Conservation (phyloP, 2,329 filamentous ascomycete genomes). For the Aspergillus thermomutatus region DNA sequence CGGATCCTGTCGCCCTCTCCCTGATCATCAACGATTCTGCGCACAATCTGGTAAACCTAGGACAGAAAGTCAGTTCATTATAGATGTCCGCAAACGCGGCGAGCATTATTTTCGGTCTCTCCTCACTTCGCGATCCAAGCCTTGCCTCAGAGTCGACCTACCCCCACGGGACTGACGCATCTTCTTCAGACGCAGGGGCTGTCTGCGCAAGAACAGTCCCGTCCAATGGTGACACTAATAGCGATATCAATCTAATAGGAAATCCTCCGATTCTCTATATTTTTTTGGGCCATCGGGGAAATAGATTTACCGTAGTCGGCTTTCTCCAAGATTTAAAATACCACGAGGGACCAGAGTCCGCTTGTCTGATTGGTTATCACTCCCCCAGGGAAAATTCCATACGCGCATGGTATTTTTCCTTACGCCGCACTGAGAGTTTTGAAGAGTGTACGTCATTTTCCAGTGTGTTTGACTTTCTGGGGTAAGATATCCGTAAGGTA, state of each 20-base stretch:
- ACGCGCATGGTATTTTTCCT: neutral
- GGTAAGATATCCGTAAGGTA: neutral
- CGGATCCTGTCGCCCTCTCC: conserved; percentile 47
- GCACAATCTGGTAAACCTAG: conserved; percentile 72
- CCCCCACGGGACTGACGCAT: conserved; percentile 40
- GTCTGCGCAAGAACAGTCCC: neutral
- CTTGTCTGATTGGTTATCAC: neutral
- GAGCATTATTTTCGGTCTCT: neutral
- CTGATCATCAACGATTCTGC: conserved; percentile 69
- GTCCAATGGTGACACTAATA: neutral
- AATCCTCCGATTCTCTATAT: conserved; percentile 2
- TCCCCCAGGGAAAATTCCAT: neutral
- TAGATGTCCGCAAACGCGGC: neutral
- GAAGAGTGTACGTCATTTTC: conserved; percentile 15
- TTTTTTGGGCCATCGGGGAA: conserved; percentile 15
- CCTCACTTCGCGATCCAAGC: conserved; percentile 62
- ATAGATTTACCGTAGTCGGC: conserved; percentile 2
- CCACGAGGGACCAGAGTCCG: neutral
- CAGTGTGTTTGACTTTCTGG: neutral
- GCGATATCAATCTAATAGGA: neutral
- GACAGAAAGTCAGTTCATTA: conserved; percentile 8
- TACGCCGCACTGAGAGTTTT: neutral
- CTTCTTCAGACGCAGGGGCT: conserved; percentile 2
- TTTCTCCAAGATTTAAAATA: neutral
- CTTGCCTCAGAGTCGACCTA: conserved; percentile 50